A percentile compares a stretch with the other conserved stretches of the same genome.
Evolutionary conservation across 345 rosid species (phyloP).

Genomic region (Raphanus sativus): DNA sequence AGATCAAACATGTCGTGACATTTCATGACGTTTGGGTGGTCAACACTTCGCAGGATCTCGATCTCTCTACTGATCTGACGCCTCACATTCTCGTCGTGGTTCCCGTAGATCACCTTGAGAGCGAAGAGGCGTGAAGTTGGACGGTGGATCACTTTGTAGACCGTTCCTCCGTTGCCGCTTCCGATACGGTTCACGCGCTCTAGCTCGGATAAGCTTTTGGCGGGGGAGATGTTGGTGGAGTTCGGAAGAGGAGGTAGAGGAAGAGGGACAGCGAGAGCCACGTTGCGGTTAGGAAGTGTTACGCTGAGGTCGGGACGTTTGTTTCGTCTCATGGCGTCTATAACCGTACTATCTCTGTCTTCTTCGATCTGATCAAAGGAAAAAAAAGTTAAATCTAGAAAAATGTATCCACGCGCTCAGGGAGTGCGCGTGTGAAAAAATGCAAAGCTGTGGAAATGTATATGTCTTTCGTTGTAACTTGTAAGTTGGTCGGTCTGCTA

Average conservation of each 20-base stretch:
- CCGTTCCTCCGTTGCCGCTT: neutral
- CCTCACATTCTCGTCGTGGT: neutral
- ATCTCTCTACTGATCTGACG: neutral
- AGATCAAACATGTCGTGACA: neutral
- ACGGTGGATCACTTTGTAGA: neutral
- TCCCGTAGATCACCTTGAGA: neutral
- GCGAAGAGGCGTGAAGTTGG: neutral
- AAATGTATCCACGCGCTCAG: neutral
- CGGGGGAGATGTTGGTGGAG: neutral
- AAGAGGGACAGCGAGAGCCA: neutral
- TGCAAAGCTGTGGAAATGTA: neutral
- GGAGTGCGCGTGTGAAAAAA: too few relatives aligned
- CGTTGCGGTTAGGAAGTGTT: neutral
- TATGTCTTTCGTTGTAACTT: neutral
- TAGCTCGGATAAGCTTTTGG: neutral
- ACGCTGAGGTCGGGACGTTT: neutral
- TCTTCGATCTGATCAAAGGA: neutral
- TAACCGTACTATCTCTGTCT: neutral
- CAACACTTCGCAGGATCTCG: neutral
- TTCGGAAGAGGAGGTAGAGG: neutral
- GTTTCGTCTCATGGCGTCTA: neutral
- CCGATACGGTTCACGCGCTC: neutral
- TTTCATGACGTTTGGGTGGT: neutral
- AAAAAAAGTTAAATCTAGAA: neutral
- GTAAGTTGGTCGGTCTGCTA: neutral